phyloP scores from a whole-genome alignment of 1,284 basidiomycete genomes.

The Trametes polyzona region DNA sequence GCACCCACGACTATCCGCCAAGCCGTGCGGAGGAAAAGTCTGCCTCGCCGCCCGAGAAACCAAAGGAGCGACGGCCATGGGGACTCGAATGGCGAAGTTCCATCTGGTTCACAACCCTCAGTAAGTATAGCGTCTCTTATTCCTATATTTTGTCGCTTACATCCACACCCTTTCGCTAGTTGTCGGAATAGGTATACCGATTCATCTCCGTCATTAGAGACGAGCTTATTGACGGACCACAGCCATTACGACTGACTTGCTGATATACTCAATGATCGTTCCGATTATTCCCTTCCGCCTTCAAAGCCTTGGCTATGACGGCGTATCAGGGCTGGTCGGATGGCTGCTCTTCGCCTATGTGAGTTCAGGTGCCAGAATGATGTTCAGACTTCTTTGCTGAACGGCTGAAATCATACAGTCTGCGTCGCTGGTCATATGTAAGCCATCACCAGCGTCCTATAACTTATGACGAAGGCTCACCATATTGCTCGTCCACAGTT shows the following conservation, averaged over 20 bases:
- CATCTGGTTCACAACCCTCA: constrained; percentile 24
- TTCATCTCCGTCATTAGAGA: background rate
- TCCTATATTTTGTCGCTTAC: background rate
- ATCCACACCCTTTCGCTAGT: background rate
- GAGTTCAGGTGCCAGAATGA: constrained; percentile 25
- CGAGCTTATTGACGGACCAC: background rate
- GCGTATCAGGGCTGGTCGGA: constrained; percentile 62
- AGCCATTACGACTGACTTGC: constrained; percentile 67
- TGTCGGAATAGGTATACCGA: constrained; percentile 14
- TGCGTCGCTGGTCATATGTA: constrained; percentile 38
- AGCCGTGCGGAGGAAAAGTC: background rate
- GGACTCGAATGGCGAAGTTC: constrained; percentile 30
- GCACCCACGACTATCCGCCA: background rate
- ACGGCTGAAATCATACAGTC: constrained; percentile 29
- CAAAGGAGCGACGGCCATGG: background rate
- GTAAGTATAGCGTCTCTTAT: no score
- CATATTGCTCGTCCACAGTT: constrained; percentile 41
- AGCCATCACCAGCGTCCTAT: constrained; percentile 13
- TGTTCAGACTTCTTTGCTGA: background rate
- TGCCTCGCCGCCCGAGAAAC: background rate
- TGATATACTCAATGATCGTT: constrained; percentile 72
- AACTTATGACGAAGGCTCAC: no score
- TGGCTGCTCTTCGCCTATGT: constrained; percentile 73
- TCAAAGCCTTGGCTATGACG: constrained; percentile 53
- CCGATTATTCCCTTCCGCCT: constrained; percentile 80